phyloP scores from a whole-genome alignment of 192 early-diverging fungal species.

The Lobosporangium transversale region DNA sequence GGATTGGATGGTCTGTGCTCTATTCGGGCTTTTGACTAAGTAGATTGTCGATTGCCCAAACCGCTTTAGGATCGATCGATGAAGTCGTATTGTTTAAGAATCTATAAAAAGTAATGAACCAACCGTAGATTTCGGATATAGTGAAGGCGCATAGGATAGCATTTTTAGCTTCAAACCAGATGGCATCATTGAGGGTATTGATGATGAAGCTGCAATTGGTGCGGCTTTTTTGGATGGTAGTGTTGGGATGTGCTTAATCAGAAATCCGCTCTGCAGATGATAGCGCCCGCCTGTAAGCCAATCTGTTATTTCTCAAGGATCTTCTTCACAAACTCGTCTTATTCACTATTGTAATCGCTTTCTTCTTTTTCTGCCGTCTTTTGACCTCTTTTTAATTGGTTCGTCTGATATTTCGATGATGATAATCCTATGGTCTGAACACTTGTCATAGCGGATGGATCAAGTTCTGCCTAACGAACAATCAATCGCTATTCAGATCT shows the following conservation, averaged over 20 bases:
- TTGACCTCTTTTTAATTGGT: background rate
- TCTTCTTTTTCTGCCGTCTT: background rate
- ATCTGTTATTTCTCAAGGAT: slow-evolving; percentile 40
- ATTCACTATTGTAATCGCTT: slow-evolving; percentile 15
- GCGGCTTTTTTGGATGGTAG: slow-evolving; percentile 24
- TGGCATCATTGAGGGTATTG: slow-evolving; percentile 42
- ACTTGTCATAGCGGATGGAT: background rate
- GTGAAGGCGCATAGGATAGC: slow-evolving; percentile 61
- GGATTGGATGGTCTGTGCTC: slow-evolving; percentile 31
- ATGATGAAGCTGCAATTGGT: slow-evolving; percentile 18
- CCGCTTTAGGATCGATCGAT: slow-evolving; percentile 33
- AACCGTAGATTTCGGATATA: slow-evolving; percentile 68
- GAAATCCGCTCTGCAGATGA: slow-evolving; percentile 64
- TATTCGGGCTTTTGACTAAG: slow-evolving; percentile 38
- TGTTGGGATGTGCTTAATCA: slow-evolving; percentile 50
- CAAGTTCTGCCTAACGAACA: slow-evolving; percentile 43
- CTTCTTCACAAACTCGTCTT: too few species aligned
- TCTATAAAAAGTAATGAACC: slow-evolving; percentile 71
- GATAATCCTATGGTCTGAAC: too few species aligned
- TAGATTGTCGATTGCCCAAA: slow-evolving; percentile 42
- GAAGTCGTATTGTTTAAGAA: slow-evolving; percentile 43
- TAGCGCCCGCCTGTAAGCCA: slow-evolving; percentile 23
- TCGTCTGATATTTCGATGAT: background rate
- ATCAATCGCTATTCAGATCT: slow-evolving; percentile 38
- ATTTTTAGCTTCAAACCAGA: slow-evolving; percentile 12